Percentiles rank a stretch among this genome's conserved stretches.
Evolutionary conservation across 345 rosid genomes (phyloP).

Genomic region (Salix caprea): DNA sequence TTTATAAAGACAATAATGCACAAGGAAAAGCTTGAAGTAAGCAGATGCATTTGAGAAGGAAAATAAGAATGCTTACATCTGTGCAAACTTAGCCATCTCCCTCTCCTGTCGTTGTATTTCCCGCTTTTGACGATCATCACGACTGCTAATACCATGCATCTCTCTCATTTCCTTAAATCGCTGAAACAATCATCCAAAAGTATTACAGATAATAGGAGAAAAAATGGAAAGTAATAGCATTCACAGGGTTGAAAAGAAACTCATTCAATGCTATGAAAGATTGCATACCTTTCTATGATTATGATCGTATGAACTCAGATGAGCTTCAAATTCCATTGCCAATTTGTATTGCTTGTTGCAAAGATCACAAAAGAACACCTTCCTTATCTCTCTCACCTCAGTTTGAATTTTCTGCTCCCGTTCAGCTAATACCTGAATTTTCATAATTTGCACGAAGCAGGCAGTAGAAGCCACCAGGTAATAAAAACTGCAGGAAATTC

Average conservation of each 20-base stretch:
- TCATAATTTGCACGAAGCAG: slow-evolving; percentile 99
- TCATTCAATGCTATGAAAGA: background rate
- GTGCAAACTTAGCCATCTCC: slow-evolving; percentile 82
- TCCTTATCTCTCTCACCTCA: slow-evolving; percentile 88
- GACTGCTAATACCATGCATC: slow-evolving; percentile 75
- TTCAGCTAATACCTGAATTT: slow-evolving; percentile 99
- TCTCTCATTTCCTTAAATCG: slow-evolving; percentile 96
- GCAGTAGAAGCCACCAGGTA: slow-evolving; percentile 99
- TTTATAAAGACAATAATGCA: background rate
- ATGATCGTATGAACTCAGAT: slow-evolving; percentile 95
- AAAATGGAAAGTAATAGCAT: background rate
- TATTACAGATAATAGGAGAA: background rate
- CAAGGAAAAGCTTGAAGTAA: background rate
- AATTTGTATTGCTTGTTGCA: slow-evolving; percentile 96
- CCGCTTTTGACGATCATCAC: slow-evolving; percentile 89
- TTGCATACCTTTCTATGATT: slow-evolving; percentile 85
- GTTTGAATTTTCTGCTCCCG: slow-evolving; percentile 98
- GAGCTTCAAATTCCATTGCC: slow-evolving; percentile 95
- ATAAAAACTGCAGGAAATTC: slow-evolving; percentile 94
- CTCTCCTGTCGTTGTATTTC: slow-evolving; percentile 85
- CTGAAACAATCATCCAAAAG: slow-evolving; percentile 37
- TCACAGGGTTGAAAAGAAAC: background rate
- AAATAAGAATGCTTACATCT: slow-evolving; percentile 27
- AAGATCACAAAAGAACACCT: slow-evolving; percentile 89
- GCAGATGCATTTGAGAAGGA: slow-evolving; percentile 4